Evolutionary conservation across 1,139 yeast species (phyloP).

Genomic region (Diutina scorzettiae): DNA sequence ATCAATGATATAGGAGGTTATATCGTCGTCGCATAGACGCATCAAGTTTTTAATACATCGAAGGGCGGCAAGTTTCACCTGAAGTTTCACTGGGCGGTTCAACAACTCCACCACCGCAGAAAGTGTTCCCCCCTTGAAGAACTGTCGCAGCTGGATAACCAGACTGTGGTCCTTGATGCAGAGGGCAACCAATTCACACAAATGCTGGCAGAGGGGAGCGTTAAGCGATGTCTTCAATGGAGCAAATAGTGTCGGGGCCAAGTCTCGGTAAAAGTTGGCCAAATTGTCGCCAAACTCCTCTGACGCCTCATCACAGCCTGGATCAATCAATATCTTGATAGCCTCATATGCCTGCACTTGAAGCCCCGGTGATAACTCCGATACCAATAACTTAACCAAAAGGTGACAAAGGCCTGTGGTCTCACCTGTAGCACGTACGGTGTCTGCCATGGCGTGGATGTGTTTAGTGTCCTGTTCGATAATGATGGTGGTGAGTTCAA

Average conservation of each 20-base stretch:
- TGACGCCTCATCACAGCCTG: slow-evolving; percentile 24
- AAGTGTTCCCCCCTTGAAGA: slow-evolving; percentile 45
- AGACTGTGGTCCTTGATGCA: slow-evolving; percentile 47
- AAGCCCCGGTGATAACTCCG: slow-evolving; percentile 59
- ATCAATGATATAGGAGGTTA: slow-evolving; percentile 45
- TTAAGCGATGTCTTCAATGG: slow-evolving; percentile 35
- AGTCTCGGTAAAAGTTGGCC: slow-evolving; percentile 45
- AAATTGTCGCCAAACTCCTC: slow-evolving; percentile 27
- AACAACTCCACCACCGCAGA: slow-evolving; percentile 43
- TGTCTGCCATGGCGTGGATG: slow-evolving; percentile 10
- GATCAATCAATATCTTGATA: slow-evolving; percentile 57
- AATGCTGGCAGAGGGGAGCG: slow-evolving; percentile 41
- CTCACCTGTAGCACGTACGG: not conserved
- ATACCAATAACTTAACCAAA: slow-evolving; percentile 47
- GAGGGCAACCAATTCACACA: slow-evolving; percentile 59
- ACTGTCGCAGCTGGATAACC: slow-evolving; percentile 46
- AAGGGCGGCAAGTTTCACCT: slow-evolving; percentile 37
- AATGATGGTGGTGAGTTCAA: slow-evolving; percentile 69
- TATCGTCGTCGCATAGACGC: slow-evolving; percentile 47
- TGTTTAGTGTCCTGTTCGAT: slow-evolving; percentile 76
- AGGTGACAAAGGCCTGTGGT: slow-evolving; percentile 36
- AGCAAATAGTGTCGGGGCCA: slow-evolving; percentile 47
- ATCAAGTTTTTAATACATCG: slow-evolving; percentile 52
- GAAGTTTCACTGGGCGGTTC: slow-evolving; percentile 20
- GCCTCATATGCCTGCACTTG: slow-evolving; percentile 82